phyloP scores from a whole-genome alignment of 805 yeast genomes.

The Zygosaccharomyces rouxii region DNA sequence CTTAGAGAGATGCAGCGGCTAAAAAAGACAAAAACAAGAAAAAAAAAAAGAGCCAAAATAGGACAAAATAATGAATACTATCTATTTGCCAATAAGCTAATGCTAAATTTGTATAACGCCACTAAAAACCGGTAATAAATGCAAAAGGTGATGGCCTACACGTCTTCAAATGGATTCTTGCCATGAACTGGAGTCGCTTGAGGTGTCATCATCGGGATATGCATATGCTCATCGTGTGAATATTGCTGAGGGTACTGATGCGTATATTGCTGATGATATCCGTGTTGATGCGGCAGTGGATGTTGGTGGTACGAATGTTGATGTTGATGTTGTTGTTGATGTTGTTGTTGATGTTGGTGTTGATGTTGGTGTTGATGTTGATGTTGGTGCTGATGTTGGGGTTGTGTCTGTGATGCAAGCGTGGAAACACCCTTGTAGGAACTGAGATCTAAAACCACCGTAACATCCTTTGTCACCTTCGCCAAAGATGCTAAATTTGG shows the following conservation, averaged over 20 bases:
- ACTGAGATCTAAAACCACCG: conserved; percentile 73
- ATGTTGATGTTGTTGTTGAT: conserved; percentile 8
- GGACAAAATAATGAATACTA: not conserved
- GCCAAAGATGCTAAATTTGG: conserved; percentile 78
- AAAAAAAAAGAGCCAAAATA: not conserved
- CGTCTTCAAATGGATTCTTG: conserved; percentile 21
- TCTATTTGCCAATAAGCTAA: not conserved
- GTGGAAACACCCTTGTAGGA: conserved; percentile 40
- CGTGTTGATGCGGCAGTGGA: conserved; percentile 6
- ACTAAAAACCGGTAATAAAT: not conserved
- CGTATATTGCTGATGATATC: conserved; percentile 3
- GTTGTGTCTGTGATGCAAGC: conserved; percentile 11
- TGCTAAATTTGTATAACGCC: conserved; percentile 1
- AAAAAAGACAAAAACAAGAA: not conserved
- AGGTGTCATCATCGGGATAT: conserved; percentile 23
- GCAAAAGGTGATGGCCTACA: not conserved
- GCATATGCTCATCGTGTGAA: conserved; percentile 11
- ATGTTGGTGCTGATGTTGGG: conserved; percentile 16
- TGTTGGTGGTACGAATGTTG: not conserved
- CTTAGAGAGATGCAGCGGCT: conserved; percentile 36
- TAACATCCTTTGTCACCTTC: conserved; percentile 85
- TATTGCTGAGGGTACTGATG: conserved; percentile 2
- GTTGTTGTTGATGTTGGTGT: conserved; percentile 18
- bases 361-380: conserved; percentile 12
- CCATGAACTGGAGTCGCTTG: conserved; percentile 14